These are phyloP conservation scores for Mycena olivaceomarginata DNA, from an alignment of 768 basidiomycete species.

Conservation along the genomic window DNA sequence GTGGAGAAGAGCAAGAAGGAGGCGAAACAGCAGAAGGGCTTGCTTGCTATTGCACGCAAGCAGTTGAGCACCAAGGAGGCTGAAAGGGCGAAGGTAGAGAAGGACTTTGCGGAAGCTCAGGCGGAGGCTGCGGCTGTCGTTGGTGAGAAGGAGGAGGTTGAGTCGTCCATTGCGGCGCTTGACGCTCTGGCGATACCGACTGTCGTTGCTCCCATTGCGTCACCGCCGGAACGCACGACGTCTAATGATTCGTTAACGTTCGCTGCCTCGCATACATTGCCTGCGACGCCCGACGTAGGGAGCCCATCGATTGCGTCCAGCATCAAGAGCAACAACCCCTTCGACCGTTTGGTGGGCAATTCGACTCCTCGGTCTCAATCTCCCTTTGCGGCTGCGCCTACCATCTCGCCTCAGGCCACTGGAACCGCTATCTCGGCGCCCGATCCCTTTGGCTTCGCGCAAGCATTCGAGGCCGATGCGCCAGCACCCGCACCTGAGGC, in stretches of 20 bases:
- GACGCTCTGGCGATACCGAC: slow-evolving; percentile 46
- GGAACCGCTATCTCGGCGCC: slow-evolving; percentile 50
- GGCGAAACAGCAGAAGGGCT: slow-evolving; percentile 96
- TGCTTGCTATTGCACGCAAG: slow-evolving; percentile 96
- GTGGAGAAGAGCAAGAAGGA: slow-evolving; percentile 95
- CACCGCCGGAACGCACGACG: slow-evolving; percentile 54
- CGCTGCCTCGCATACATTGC: slow-evolving; percentile 85
- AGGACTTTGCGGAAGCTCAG: slow-evolving; percentile 82
- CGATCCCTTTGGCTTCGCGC: slow-evolving; percentile 47
- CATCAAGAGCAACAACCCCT: slow-evolving; percentile 93
- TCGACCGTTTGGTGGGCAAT: slow-evolving; percentile 80
- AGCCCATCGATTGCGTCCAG: slow-evolving; percentile 67
- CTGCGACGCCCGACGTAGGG: slow-evolving; percentile 78
- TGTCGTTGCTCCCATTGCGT: slow-evolving; percentile 23
- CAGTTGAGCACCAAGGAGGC: slow-evolving; percentile 91
- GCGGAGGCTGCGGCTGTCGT: slow-evolving; percentile 70
- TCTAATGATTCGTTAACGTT: slow-evolving; percentile 72
- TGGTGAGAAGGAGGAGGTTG: slow-evolving; percentile 74
- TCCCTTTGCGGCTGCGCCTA: slow-evolving; percentile 74
- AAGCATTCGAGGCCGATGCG: slow-evolving; percentile 50
- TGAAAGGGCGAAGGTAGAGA: slow-evolving; percentile 80
- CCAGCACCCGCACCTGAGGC: not conserved
- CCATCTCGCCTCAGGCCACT: slow-evolving; percentile 61
- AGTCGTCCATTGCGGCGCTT: slow-evolving; percentile 67
- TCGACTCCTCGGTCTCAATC: slow-evolving; percentile 72